Percentiles rank a stretch among this genome's conserved stretches.
These are phyloP conservation scores for Apodospora peruviana DNA, from an alignment of 495 filamentous ascomycete genomes.

Conservation along the genomic window DNA sequence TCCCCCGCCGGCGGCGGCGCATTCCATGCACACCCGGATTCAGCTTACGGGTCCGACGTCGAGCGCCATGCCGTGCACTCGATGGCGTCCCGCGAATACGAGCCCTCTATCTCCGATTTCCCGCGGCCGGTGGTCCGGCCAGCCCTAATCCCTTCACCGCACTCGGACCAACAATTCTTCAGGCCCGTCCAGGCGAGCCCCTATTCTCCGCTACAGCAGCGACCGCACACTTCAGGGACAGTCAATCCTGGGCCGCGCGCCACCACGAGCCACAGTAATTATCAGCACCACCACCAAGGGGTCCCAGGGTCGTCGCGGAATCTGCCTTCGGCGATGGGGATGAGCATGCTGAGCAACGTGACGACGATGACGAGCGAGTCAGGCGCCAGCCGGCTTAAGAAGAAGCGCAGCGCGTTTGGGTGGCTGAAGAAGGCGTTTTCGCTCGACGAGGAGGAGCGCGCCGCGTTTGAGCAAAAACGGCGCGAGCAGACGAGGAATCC, in stretches of 20 bases:
- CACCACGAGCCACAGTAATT: neutral
- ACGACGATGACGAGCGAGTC: conserved; percentile 28
- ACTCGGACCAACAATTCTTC: conserved; percentile 48
- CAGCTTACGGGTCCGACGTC: conserved; percentile 48
- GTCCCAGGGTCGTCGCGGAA: conserved; percentile 28
- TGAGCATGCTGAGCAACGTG: conserved; percentile 44
- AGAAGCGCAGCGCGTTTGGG: conserved; percentile 54
- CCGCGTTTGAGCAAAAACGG: conserved; percentile 43
- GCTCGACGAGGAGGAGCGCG: conserved; percentile 50
- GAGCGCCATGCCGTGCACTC: conserved; percentile 33
- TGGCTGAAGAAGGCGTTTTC: conserved; percentile 56
- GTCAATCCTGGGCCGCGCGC: conserved; percentile 9
- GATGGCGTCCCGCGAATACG: conserved; percentile 22
- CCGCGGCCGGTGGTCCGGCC: conserved; percentile 29
- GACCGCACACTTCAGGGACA: conserved; percentile 47
- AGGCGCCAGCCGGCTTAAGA: conserved; percentile 31
- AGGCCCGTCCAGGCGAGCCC: conserved; percentile 49
- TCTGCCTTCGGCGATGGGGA: conserved; percentile 44
- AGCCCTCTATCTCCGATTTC: conserved; percentile 25
- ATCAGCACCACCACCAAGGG: conserved; percentile 21
- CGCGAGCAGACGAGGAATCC: conserved; percentile 30
- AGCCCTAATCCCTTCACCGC: conserved; percentile 40
- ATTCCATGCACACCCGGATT: conserved; percentile 42
- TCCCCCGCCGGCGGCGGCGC: no score
- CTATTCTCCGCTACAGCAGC: conserved; percentile 50